Evolutionary conservation across 805 yeast genomes (phyloP).

Genomic region (Wickerhamiella brachini): DNA sequence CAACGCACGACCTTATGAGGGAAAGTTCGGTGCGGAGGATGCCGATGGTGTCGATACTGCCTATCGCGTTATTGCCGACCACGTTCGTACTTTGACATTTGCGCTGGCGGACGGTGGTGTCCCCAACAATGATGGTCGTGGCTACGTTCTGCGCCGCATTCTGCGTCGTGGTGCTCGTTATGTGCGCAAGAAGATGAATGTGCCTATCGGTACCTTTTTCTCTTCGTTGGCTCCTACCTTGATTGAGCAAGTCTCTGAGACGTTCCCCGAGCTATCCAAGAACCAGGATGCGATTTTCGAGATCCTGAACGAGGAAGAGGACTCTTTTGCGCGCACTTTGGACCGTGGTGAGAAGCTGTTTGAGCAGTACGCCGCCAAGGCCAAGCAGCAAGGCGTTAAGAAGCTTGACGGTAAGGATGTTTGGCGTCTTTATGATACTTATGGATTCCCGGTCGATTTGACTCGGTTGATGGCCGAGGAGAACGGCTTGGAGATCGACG

Average conservation of each 20-base stretch:
- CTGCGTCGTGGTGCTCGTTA: conserved; percentile 96
- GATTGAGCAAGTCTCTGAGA: conserved; percentile 70
- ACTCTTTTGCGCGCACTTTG: conserved; percentile 84
- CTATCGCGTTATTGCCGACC: conserved; percentile 95
- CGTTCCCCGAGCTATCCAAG: conserved; percentile 81
- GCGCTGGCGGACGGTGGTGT: conserved; percentile 98
- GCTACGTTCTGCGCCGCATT: conserved; percentile 93
- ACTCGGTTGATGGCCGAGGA: conserved; percentile 99
- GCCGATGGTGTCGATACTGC: conserved; percentile 94
- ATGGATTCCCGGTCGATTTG: conserved; percentile 97
- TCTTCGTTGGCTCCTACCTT: conserved; percentile 85
- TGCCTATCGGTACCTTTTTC: conserved; percentile 89
- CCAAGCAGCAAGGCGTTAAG: conserved; percentile 60
- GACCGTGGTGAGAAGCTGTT: conserved; percentile 97
- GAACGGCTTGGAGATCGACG: conserved; percentile 84
- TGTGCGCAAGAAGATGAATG: conserved; percentile 89
- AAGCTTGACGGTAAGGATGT: conserved; percentile 85
- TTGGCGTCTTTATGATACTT: conserved; percentile 96
- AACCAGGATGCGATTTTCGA: conserved; percentile 68
- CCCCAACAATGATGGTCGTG: conserved; percentile 98
- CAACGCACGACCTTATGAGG: conserved; percentile 81
- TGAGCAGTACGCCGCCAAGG: conserved; percentile 80
- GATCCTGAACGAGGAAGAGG: conserved; percentile 91
- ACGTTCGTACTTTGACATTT: conserved; percentile 90
- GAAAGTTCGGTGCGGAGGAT: conserved; percentile 88